A percentile compares a stretch with the other conserved stretches of the same genome.
Evolutionary conservation across 2,329 filamentous ascomycete species (phyloP).

Genomic region (Cladorrhinum sp.): DNA sequence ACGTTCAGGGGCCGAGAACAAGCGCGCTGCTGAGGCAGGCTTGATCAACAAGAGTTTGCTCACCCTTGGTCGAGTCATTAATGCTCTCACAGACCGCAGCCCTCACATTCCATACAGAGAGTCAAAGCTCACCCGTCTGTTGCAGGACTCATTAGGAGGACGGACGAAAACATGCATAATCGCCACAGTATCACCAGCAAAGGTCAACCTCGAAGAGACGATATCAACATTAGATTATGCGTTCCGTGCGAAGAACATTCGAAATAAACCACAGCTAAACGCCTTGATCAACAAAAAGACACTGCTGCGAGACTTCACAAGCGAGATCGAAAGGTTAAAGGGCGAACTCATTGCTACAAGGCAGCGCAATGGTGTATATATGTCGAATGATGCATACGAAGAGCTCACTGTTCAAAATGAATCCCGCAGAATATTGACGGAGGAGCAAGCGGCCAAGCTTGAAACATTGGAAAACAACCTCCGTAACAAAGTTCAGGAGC

Average conservation of each 20-base stretch:
- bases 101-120: conserved; percentile 89
- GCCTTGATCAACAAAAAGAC: conserved; percentile 91
- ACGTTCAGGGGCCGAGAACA: conserved; percentile 95
- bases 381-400: conserved; percentile 85
- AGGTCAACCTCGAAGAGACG: conserved; percentile 94
- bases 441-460: conserved; percentile 89
- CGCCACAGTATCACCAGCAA: conserved; percentile 89
- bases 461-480: conserved; percentile 88
- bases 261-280: conserved; percentile 95
- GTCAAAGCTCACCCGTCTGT: conserved; percentile 88
- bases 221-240: conserved; percentile 98
- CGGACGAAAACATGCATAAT: conserved; percentile 98
- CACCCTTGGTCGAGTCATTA: conserved; percentile 94
- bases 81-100: conserved; percentile 86
- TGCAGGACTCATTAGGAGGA: conserved; percentile 95
- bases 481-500: conserved; percentile 88
- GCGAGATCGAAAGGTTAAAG: conserved; percentile 92
- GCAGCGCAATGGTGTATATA: conserved; percentile 91
- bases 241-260: conserved; percentile 96
- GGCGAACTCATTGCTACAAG: conserved; percentile 89
- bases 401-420: conserved; percentile 91
- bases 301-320: conserved; percentile 81
- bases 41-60: conserved; percentile 97
- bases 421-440: conserved; percentile 82
- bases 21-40: conserved; percentile 90